phyloP scores from a whole-genome alignment of 441 rosid genomes.

The Gossypium davidsonii region DNA sequence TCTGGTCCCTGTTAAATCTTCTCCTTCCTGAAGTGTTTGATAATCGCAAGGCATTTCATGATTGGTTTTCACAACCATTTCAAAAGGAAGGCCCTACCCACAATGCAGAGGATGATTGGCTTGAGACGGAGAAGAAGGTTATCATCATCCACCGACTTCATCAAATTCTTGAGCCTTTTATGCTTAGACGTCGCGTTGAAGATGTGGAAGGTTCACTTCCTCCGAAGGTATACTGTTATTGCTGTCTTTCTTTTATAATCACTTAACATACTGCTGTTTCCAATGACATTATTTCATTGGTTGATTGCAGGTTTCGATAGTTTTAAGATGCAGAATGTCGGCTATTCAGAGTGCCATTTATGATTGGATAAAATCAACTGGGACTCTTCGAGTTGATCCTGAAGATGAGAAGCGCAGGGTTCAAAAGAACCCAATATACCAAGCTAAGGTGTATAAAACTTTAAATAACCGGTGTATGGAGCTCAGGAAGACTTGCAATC shows the following conservation, averaged over 20 bases:
- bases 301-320: slow-evolving; percentile 69
- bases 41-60: slow-evolving; percentile 98
- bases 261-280: slow-evolving; percentile 21
- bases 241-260: slow-evolving; percentile 1
- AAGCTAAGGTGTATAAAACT: slow-evolving; percentile 67
- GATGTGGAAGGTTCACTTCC: slow-evolving; percentile 99
- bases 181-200: slow-evolving; percentile 99
- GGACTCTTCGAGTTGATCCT: slow-evolving; percentile 95
- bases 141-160: slow-evolving; percentile 98
- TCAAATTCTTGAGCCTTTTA: slow-evolving; percentile 98
- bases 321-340: slow-evolving; percentile 96
- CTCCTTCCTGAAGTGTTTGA: slow-evolving; percentile 99
- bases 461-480: slow-evolving; percentile 98
- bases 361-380: slow-evolving; percentile 98
- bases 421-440: slow-evolving; percentile 74
- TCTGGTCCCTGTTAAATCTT: slow-evolving; percentile 96
- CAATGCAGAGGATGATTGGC: slow-evolving; percentile 98
- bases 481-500: slow-evolving; percentile 94
- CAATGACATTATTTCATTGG: slow-evolving; percentile 23
- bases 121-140: slow-evolving; percentile 99
- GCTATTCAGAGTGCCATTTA: slow-evolving; percentile 90
- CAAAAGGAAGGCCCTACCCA: slow-evolving; percentile 79
- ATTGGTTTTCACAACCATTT: slow-evolving; percentile 99
- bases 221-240: slow-evolving; percentile 66
- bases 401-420: slow-evolving; percentile 79